Evolutionary conservation across 2,329 filamentous ascomycete genomes (phyloP).

Genomic region (Didymella exigua): DNA sequence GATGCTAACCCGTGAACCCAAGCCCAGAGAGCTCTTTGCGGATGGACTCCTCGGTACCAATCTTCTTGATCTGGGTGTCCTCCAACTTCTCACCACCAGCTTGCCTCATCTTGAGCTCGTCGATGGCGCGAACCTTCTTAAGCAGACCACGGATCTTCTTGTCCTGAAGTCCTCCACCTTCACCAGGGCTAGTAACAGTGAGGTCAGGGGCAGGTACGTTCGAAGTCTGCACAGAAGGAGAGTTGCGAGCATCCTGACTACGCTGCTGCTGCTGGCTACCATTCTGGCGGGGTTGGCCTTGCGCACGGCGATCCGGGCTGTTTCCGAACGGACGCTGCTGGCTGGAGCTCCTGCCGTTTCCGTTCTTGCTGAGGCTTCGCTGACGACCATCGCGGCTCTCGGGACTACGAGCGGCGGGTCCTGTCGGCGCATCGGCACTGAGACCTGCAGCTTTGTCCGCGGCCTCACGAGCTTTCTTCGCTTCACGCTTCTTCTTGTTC

Average conservation of each 20-base stretch:
- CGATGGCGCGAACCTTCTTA: conserved; percentile 98
- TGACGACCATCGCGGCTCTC: conserved; percentile 66
- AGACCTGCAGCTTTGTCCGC: conserved; percentile 58
- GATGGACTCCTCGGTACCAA: conserved; percentile 82
- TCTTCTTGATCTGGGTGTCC: conserved; percentile 99
- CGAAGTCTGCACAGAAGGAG: conserved; percentile 40
- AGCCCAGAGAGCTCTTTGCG: conserved; percentile 78
- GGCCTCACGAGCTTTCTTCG: conserved; percentile 86
- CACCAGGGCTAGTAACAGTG: conserved; percentile 60
- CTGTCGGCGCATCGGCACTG: conserved; percentile 37
- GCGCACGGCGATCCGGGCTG: conserved; percentile 38
- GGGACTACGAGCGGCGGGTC: conserved; percentile 61
- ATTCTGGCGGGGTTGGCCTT: conserved; percentile 33
- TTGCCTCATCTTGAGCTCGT: conserved; percentile 96
- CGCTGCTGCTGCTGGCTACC: conserved; percentile 32
- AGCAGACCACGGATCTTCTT: conserved; percentile 94
- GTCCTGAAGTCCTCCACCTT: conserved; percentile 72
- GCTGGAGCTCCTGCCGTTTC: conserved; percentile 37
- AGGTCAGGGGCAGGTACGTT: conserved; percentile 52
- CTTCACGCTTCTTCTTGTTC: conserved; percentile 98
- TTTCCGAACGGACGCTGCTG: conserved; percentile 43
- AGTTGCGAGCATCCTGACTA: conserved; percentile 25
- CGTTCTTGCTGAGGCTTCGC: conserved; percentile 56
- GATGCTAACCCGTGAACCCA: conserved; percentile 47
- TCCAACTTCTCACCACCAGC: conserved; percentile 95